Evolutionary conservation across 805 yeast species (phyloP), one percentile per base, ranked within the genome.

Genomic region (Sugiyamaella qingdaonensis): DNA sequence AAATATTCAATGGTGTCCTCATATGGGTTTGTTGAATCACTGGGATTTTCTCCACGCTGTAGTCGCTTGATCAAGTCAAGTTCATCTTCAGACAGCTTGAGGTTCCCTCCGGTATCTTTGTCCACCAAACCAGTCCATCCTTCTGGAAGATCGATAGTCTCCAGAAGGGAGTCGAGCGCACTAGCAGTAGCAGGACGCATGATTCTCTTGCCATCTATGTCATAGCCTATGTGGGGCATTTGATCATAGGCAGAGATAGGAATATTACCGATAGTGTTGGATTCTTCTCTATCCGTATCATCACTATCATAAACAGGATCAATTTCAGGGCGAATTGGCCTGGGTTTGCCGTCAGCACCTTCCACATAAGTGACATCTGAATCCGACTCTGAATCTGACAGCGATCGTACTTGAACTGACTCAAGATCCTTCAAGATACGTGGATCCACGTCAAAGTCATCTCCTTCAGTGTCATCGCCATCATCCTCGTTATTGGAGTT

Each of bases 131-230:
- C 99, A 13, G 99, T 94, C 98, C 98, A 94, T 24, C 99, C 99
- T 71, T 88, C 95, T 11, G 99, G 99, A 58, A 94, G 76, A 57
- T 94, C 99, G 56, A 94, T 94, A 31, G 84, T 77, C 65, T 92
- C 99, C 59, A 94, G 74, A 57, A 94, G 78, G 64, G 85, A 86
- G 65, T 94, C 98, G 59, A 94, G 78, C 1, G 98, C 99, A 54
- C 95, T 83, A 11, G 97, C 96, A 64, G 88, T 86, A 9, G 98
- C 99, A 10, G 99, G 99, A 69, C 99, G 82, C 98, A 94, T 92
- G 66, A 94, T 91, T 66, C 99, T 82, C 68, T 91, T 92, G 64
- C 99, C 99, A 68, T 94, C 94, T 64, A 94, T 91, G 68, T 89
- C 92, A 69, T 94, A 94, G 54, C 99, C 98, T 55, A 94, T 82